Conservation (phyloP, 1,284 basidiomycete genomes). For the Phlebopus sp. region DNA sequence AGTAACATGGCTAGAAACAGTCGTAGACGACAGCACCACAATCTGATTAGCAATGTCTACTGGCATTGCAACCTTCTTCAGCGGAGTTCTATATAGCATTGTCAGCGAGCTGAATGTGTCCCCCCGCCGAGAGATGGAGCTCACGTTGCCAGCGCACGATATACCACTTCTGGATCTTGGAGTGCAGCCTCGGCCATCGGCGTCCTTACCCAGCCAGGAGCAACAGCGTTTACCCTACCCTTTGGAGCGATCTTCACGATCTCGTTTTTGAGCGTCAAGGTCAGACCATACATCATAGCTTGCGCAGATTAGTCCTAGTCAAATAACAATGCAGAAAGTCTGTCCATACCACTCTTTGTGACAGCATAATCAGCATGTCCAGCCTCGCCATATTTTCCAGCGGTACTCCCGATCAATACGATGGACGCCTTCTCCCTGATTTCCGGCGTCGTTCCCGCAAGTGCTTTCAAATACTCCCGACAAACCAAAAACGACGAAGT, state of each 20-base stretch:
- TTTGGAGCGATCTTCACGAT: constrained; percentile 72
- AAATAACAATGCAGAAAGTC: not conserved
- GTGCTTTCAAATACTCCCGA: constrained; percentile 53
- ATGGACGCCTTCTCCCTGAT: constrained; percentile 55
- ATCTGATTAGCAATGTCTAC: constrained; percentile 68
- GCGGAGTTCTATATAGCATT: constrained; percentile 48
- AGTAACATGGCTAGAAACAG: constrained; percentile 67
- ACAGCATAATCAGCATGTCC: constrained; percentile 64
- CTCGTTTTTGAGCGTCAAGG: constrained; percentile 72
- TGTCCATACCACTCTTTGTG: constrained; percentile 50
- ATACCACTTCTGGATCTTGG: constrained; percentile 43
- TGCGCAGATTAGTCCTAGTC: constrained; percentile 10
- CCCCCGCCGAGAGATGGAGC: constrained; percentile 20
- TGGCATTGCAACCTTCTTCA: constrained; percentile 67
- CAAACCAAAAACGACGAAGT: constrained; percentile 68
- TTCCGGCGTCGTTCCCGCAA: constrained; percentile 41
- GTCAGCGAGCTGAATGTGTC: not conserved
- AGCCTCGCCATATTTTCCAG: constrained; percentile 72
- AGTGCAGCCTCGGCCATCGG: constrained; percentile 54
- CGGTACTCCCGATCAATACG: constrained; percentile 66
- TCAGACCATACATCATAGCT: constrained; percentile 76
- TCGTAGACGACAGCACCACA: constrained; percentile 56
- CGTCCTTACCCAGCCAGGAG: constrained; percentile 71
- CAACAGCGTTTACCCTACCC: constrained; percentile 70
- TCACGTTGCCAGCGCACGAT: constrained; percentile 63